Evolutionary conservation across 2,329 filamentous ascomycete genomes (phyloP).

Genomic region (Penicillium sp.): DNA sequence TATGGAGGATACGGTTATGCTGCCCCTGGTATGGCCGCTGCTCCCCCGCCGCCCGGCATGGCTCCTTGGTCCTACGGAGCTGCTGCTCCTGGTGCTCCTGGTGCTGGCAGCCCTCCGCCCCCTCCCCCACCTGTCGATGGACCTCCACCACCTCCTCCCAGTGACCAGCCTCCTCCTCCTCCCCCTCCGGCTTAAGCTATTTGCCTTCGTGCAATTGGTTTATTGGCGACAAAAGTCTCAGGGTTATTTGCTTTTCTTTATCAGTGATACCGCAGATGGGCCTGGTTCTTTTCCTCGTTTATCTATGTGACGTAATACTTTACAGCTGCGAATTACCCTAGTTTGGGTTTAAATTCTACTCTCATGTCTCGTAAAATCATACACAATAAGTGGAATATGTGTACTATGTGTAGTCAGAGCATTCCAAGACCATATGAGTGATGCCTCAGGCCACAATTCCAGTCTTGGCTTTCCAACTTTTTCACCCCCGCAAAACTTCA

Average conservation of each 20-base stretch:
- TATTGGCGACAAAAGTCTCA: not conserved
- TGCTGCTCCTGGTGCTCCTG: slow-evolving; percentile 37
- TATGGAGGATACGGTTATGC: slow-evolving; percentile 54
- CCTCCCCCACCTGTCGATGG: slow-evolving; percentile 43
- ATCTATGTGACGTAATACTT: slow-evolving; percentile 11
- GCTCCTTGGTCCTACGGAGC: slow-evolving; percentile 43
- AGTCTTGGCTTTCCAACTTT: slow-evolving; percentile 15
- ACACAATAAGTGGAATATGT: not conserved
- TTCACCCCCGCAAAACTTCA: slow-evolving; percentile 15
- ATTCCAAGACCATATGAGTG: not conserved
- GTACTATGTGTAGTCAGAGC: not conserved
- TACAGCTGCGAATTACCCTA: not conserved
- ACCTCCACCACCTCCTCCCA: slow-evolving; percentile 49
- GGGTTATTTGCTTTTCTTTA: not conserved
- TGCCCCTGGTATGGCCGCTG: slow-evolving; percentile 50
- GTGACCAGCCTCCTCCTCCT: slow-evolving; percentile 63
- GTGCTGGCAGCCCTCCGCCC: slow-evolving; percentile 34
- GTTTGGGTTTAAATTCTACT: not conserved
- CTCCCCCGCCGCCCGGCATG: slow-evolving; percentile 43
- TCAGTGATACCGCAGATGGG: slow-evolving; percentile 10
- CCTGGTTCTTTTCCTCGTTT: not conserved
- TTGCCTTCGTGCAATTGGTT: not conserved
- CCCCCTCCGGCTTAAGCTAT: slow-evolving; percentile 43
- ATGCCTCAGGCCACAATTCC: slow-evolving; percentile 15
- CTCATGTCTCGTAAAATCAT: not conserved